Evolutionary conservation across 768 basidiomycete genomes (phyloP).

Genomic region (Phylloporus sp.): DNA sequence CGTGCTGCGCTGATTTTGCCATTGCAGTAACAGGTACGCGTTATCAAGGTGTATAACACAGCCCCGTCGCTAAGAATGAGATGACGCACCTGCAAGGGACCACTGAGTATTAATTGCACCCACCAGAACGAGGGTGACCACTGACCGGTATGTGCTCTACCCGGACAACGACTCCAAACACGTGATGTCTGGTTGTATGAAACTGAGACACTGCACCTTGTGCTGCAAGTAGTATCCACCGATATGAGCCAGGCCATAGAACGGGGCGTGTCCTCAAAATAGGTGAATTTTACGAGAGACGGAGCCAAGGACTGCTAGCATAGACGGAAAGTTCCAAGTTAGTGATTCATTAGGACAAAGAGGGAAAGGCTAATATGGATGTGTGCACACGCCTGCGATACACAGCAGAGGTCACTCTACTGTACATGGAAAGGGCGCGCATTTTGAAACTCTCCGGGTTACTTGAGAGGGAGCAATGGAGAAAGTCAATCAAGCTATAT

Average conservation of each 20-base stretch:
- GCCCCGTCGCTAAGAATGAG: neutral
- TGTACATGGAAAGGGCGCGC: slow-evolving; percentile 24
- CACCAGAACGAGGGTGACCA: no score
- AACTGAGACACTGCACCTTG: no score
- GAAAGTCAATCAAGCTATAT: neutral
- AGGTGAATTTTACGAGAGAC: neutral
- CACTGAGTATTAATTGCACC: no score
- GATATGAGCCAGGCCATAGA: no score
- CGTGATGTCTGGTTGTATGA: no score
- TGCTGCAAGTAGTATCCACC: no score
- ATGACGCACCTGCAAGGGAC: neutral
- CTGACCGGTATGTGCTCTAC: neutral
- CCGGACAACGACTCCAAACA: no score
- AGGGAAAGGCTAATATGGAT: neutral
- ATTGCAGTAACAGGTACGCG: slow-evolving; percentile 6
- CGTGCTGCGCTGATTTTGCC: slow-evolving; percentile 26
- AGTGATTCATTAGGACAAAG: neutral
- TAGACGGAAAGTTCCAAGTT: neutral
- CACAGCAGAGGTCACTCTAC: slow-evolving; percentile 23
- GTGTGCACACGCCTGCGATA: slow-evolving; percentile 22
- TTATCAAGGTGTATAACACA: neutral
- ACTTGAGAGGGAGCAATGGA: neutral
- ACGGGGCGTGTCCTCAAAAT: neutral
- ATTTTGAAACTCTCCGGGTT: slow-evolving; percentile 12
- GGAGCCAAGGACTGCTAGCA: neutral